Evolutionary conservation across 768 basidiomycete genomes (phyloP).

Genomic region (Leccinum uliginosum): DNA sequence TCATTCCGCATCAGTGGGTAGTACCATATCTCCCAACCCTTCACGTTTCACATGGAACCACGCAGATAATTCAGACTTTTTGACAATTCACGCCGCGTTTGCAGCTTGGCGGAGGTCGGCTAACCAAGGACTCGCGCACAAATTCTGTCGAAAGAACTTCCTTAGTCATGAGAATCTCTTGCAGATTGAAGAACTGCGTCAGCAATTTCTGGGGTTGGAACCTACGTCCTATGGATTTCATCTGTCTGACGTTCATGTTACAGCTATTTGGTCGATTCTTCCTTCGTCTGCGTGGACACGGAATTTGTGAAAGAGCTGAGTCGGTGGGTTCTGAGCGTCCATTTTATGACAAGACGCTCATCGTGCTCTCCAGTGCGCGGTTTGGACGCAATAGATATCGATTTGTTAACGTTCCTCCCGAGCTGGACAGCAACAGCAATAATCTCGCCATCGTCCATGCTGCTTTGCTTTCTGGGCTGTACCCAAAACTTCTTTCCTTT

Average conservation of each 20-base stretch:
- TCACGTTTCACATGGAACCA: not conserved
- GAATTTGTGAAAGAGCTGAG: slow-evolving; percentile 66
- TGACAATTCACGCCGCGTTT: slow-evolving; percentile 91
- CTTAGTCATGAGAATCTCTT: slow-evolving; percentile 90
- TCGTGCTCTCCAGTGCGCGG: slow-evolving; percentile 50
- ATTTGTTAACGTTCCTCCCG: slow-evolving; percentile 70
- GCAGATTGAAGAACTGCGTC: slow-evolving; percentile 94
- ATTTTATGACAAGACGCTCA: slow-evolving; percentile 2
- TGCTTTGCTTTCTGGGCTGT: slow-evolving; percentile 80
- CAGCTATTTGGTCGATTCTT: slow-evolving; percentile 86
- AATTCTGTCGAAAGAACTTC: slow-evolving; percentile 78
- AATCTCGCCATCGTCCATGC: slow-evolving; percentile 71
- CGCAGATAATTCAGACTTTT: slow-evolving; percentile 89
- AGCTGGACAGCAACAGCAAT: slow-evolving; percentile 63
- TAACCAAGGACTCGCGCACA: slow-evolving; percentile 56
- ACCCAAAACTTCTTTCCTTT: slow-evolving; percentile 83
- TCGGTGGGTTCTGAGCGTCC: slow-evolving; percentile 36
- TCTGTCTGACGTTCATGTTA: slow-evolving; percentile 1
- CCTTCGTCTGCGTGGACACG: slow-evolving; percentile 69
- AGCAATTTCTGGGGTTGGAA: slow-evolving; percentile 73
- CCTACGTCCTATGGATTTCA: slow-evolving; percentile 1
- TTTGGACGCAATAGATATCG: slow-evolving; percentile 70
- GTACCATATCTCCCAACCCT: not conserved
- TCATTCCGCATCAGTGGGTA: slow-evolving; percentile 70
- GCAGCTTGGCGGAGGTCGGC: slow-evolving; percentile 75